phyloP scores from a whole-genome alignment of 1,284 basidiomycete species.

The Tetrapyrgos nigripes region DNA sequence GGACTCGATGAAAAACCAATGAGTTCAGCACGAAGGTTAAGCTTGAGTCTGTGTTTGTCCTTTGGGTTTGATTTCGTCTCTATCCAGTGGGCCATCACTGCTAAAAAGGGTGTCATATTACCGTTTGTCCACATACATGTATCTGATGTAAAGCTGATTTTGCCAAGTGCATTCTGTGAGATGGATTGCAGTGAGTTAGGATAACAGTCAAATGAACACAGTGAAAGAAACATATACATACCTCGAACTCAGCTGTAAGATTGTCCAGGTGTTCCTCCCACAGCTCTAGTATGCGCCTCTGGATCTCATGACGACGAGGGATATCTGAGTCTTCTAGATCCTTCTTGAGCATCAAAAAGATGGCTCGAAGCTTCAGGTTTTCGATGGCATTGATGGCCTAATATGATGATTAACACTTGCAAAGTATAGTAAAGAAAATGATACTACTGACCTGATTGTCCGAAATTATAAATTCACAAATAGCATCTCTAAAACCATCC shows the following conservation, averaged over 20 bases:
- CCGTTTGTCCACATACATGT: slow-evolving; percentile 31
- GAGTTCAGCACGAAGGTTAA: slow-evolving; percentile 18
- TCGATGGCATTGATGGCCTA: slow-evolving; percentile 32
- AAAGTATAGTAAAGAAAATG: slow-evolving; percentile 8
- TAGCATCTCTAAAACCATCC: slow-evolving; percentile 29
- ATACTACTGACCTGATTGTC: slow-evolving; percentile 41
- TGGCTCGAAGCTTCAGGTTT: slow-evolving; percentile 22
- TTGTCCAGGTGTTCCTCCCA: slow-evolving; percentile 26
- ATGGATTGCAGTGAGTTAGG: not conserved
- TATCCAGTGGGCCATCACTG: slow-evolving; percentile 26
- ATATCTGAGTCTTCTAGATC: slow-evolving; percentile 31
- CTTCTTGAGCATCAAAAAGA: slow-evolving; percentile 32
- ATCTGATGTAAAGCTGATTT: slow-evolving; percentile 4
- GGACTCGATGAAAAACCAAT: slow-evolving; percentile 31
- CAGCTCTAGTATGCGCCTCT: slow-evolving; percentile 23
- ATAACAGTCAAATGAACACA: not conserved
- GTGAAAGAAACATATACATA: slow-evolving; percentile 15
- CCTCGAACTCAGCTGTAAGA: slow-evolving; percentile 24
- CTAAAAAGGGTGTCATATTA: slow-evolving; percentile 24
- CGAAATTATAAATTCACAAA: slow-evolving; percentile 33
- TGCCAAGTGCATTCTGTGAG: not conserved
- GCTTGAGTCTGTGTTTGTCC: slow-evolving; percentile 7
- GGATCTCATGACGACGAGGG: slow-evolving; percentile 30
- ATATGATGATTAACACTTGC: not conserved
- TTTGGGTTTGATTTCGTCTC: slow-evolving; percentile 1